Percentiles rank a stretch among this genome's conserved stretches.
Evolutionary conservation across 257 asterid genomes (phyloP).

Genomic region (Henckelia pumila): DNA sequence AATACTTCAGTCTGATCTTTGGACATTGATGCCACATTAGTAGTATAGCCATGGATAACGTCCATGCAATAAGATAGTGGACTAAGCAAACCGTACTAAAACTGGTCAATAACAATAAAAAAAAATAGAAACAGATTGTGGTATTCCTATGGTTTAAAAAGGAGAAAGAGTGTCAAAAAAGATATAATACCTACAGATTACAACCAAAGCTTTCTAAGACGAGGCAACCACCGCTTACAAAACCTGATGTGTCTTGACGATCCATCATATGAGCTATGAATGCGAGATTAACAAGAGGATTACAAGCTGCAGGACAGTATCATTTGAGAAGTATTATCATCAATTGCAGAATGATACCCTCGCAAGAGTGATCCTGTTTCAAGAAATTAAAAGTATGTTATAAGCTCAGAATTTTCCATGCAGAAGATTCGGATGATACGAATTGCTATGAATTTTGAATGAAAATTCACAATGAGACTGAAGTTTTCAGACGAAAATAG

Average conservation of each 20-base stretch:
- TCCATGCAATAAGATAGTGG: slow-evolving; percentile 47
- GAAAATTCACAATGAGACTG: no score
- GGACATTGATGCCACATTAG: slow-evolving; percentile 30
- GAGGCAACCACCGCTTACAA: slow-evolving; percentile 58
- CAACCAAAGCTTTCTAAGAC: slow-evolving; percentile 20
- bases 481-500: neutral
- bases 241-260: slow-evolving; percentile 58
- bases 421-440: neutral
- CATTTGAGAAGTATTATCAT: slow-evolving; percentile 14
- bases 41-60: slow-evolving; percentile 31
- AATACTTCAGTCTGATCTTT: slow-evolving; percentile 28
- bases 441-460: no score
- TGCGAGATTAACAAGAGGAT: slow-evolving; percentile 17
- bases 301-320: slow-evolving; percentile 25
- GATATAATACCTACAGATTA: slow-evolving; percentile 15
- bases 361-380: slow-evolving; percentile 36
- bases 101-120: slow-evolving; percentile 15
- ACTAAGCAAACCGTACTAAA: slow-evolving; percentile 24
- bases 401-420: neutral
- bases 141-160: slow-evolving; percentile 25
- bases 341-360: slow-evolving; percentile 14
- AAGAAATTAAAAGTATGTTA: slow-evolving; percentile 19
- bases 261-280: slow-evolving; percentile 40
- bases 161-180: neutral
- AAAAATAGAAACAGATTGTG: slow-evolving; percentile 20